Conservation (phyloP, 139 green algal species). For the Haematococcus lacustris region DNA sequence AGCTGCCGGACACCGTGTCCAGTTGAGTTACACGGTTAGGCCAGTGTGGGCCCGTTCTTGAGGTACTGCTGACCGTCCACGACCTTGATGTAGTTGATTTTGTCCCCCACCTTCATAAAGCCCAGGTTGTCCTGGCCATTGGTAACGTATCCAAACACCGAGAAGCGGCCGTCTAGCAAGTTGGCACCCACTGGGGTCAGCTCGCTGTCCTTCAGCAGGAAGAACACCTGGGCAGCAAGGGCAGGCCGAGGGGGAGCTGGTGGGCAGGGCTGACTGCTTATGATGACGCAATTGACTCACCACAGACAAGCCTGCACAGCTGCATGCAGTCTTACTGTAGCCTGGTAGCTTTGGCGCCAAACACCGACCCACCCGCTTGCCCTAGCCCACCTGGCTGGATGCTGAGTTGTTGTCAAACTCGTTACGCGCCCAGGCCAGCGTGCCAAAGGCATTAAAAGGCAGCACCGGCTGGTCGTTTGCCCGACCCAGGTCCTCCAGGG, state of each 20-base stretch:
- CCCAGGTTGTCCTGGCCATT: conserved; percentile 55
- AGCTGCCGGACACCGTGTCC: too few species aligned
- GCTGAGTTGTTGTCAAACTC: conserved; percentile 96
- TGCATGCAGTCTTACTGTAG: too few species aligned
- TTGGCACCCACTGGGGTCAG: conserved; percentile 93
- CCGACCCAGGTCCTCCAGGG: conserved; percentile 86
- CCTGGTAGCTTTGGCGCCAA: too few species aligned
- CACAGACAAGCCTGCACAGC: too few species aligned
- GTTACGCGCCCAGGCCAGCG: conserved; percentile 82
- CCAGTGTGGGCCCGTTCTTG: conserved; percentile 3
- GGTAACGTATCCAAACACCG: conserved; percentile 95
- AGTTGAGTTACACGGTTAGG: too few species aligned
- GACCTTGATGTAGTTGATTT: conserved; percentile 79
- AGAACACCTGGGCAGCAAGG: too few species aligned
- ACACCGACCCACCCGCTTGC: neutral
- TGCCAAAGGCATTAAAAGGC: conserved; percentile 98
- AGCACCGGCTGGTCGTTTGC: conserved; percentile 85
- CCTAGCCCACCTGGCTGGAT: conserved; percentile 46
- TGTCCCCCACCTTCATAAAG: conserved; percentile 70
- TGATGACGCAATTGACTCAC: too few species aligned
- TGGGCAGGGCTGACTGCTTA: too few species aligned
- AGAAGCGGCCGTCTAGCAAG: conserved; percentile 96
- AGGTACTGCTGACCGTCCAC: conserved; percentile 33
- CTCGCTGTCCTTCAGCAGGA: conserved; percentile 96
- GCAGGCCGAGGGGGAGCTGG: too few species aligned